Base-by-base conservation (phyloP, 495 filamentous ascomycete species). In the Arthonia radiata region DNA sequence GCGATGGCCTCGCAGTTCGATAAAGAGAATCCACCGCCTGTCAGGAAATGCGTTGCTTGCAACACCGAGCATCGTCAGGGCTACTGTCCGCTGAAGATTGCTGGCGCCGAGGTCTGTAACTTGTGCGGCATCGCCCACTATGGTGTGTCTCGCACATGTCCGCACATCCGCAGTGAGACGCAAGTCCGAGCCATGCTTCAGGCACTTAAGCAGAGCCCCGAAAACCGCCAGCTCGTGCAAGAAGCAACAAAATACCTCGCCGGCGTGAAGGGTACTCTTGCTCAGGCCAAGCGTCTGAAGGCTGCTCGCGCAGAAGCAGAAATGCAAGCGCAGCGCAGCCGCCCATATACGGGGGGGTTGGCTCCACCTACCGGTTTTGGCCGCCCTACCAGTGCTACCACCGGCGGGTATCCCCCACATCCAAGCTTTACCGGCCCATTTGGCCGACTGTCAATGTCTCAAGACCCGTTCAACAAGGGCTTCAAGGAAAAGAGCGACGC, bases 91-190 rank as follows among this genome's bases (percentile, higher is more conserved):
- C 48, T 77, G 23, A 71, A 64, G 37, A 14, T 49, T 4, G 61
- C 64, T 12, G 69, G 67, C 0, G 48, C 56, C 6, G 69, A 79
- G 37, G 41, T 52, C 29, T 80, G 73, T 38, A 56, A 54, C 5
- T 52, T 77, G 3, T 80, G 73, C 36, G 68, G 69, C 6, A 46
- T 70, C 14, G 67, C 72, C 3, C 73, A 80, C 34, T 67, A 49
- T 31, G 66, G 67, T 11, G 25, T 39, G 15, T 35, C 37, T 1
- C 56, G 65, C 4, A 49, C 46, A 13, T 81, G 74, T 35, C 61
- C 71, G 2, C 61, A 71, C 34, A 45, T 78, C 12, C 41, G 49
- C 13, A 61, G 55, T 1, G 54, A 61, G 22, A 50, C 45, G 5
- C 67, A 74, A 28, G 48, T 77, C 5, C 37, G 43, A 13, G 38